These are phyloP conservation scores for Lactarius pseudohatsudake DNA, from an alignment of 768 basidiomycete genomes.

Conservation along the genomic window DNA sequence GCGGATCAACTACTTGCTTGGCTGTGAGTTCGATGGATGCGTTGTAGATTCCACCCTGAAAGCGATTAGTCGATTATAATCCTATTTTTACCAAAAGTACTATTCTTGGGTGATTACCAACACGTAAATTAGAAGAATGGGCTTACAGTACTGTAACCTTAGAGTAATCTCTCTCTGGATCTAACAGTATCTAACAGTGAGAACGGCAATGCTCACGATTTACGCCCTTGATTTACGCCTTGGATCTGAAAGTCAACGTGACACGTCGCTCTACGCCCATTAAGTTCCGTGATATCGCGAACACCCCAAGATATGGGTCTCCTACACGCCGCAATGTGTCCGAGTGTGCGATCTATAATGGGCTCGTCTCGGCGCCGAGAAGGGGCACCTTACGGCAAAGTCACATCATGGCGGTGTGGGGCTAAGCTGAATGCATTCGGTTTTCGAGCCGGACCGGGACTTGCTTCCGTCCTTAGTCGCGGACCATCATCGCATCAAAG, in stretches of 20 bases:
- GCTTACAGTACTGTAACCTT: no score
- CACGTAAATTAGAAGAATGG: no score
- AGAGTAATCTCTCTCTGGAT: no score
- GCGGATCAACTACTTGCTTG: background rate
- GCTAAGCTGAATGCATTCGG: background rate
- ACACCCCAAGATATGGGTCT: background rate
- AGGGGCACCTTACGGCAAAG: no score
- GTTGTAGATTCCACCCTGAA: no score
- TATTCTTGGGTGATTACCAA: no score
- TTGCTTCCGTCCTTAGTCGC: background rate
- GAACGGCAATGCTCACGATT: background rate
- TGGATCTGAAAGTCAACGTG: background rate
- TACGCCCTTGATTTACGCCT: slow-evolving; percentile 1
- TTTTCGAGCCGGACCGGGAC: slow-evolving; percentile 15
- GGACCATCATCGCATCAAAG: background rate
- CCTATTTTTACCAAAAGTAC: no score
- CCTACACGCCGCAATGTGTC: background rate
- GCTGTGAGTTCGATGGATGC: background rate
- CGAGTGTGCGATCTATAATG: background rate
- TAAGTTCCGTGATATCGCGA: background rate
- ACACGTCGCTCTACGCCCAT: background rate
- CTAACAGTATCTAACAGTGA: no score
- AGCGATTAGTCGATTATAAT: no score
- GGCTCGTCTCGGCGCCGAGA: background rate
- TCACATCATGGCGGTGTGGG: no score